phyloP scores from a whole-genome alignment of 306 rosid genomes.

The Casuarina cunninghamiana region DNA sequence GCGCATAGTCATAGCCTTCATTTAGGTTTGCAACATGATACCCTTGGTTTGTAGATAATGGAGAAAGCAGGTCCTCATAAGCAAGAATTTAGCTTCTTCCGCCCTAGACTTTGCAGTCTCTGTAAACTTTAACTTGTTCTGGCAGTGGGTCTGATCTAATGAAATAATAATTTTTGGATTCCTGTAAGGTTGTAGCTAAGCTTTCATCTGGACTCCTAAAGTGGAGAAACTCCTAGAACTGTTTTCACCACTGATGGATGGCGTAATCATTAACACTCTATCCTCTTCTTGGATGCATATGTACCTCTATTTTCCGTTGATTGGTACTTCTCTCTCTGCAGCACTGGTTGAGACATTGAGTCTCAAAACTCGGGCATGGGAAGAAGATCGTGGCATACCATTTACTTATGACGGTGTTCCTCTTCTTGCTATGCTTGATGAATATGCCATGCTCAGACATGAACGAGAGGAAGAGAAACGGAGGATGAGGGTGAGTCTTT shows the following conservation, averaged over 20 bases:
- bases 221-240: not conserved
- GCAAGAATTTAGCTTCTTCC: not conserved
- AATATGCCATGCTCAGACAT: constrained; percentile 97
- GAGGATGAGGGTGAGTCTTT: constrained; percentile 72
- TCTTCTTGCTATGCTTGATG: constrained; percentile 97
- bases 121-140: not conserved
- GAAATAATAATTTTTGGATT: constrained; percentile 11
- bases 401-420: constrained; percentile 94
- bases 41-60: not conserved
- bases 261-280: constrained; percentile 2
- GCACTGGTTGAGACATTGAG: constrained; percentile 92
- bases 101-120: not conserved
- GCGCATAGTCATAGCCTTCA: not conserved
- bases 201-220: constrained; percentile 6
- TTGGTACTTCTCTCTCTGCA: constrained; percentile 43
- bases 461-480: constrained; percentile 98
- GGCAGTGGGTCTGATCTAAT: constrained; percentile 3
- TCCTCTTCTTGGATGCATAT: constrained; percentile 20
- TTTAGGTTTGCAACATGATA: not conserved
- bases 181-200: not conserved
- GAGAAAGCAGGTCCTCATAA: not conserved
- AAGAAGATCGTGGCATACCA: constrained; percentile 79
- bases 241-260: constrained; percentile 10
- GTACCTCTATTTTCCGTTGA: not conserved
- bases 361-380: constrained; percentile 95